phyloP scores from a whole-genome alignment of 2,329 filamentous ascomycete genomes.

The Tolypocladium amazonense region DNA sequence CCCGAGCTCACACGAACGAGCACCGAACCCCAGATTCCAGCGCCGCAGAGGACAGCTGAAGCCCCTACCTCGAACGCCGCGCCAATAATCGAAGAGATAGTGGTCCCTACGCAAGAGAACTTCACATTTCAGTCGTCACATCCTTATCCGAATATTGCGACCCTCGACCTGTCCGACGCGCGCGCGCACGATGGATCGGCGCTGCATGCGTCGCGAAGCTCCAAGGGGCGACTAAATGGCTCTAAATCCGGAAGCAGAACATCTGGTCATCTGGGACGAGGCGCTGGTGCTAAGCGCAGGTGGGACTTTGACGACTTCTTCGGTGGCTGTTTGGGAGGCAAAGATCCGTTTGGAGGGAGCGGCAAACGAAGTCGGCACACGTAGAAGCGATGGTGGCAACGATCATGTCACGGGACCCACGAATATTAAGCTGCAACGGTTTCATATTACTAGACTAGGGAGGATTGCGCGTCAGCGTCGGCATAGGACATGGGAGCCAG shows the following conservation, averaged over 20 bases:
- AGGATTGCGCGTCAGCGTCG: slow-evolving; percentile 17
- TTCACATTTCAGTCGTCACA: slow-evolving; percentile 63
- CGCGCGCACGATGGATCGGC: slow-evolving; percentile 27
- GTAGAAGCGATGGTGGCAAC: slow-evolving; percentile 8
- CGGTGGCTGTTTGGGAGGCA: slow-evolving; percentile 54
- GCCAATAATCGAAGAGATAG: slow-evolving; percentile 21
- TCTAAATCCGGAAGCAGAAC: slow-evolving; percentile 15
- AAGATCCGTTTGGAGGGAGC: slow-evolving; percentile 43
- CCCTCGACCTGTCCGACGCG: slow-evolving; percentile 47
- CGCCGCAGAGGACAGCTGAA: slow-evolving; percentile 12
- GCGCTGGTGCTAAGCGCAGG: slow-evolving; percentile 61
- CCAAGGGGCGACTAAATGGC: slow-evolving; percentile 17
- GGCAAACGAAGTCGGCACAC: slow-evolving; percentile 41
- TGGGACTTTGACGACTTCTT: slow-evolving; percentile 68
- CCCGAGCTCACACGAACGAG: slow-evolving; percentile 43
- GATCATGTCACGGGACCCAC: slow-evolving; percentile 3
- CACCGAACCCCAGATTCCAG: slow-evolving; percentile 24
- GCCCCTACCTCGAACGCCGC: slow-evolving; percentile 15
- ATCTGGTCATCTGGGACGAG: slow-evolving; percentile 42
- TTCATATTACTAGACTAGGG: slow-evolving; percentile 5
- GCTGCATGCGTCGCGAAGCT: slow-evolving; percentile 12
- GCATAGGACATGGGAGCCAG: slow-evolving; percentile 23
- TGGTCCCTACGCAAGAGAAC: slow-evolving; percentile 44
- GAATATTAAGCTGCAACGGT: slow-evolving; percentile 2
- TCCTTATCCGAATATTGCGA: slow-evolving; percentile 49